Conservation (phyloP, 1,284 basidiomycete species). For the Sporisorium exsertum region DNA sequence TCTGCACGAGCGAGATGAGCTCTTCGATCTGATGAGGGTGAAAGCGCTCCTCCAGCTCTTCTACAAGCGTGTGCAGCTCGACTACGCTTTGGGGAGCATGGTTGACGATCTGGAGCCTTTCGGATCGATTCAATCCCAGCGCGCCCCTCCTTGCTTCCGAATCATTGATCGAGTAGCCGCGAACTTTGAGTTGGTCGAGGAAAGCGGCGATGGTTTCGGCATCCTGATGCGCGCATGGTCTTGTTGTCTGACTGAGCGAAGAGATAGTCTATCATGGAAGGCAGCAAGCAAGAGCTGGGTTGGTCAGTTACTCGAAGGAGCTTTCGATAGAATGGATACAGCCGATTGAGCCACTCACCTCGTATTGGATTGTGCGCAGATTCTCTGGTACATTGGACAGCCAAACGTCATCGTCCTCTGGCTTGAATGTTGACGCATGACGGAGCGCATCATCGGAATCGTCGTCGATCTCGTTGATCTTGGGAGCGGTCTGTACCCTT, state of each 20-base stretch:
- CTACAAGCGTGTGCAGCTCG: conserved; percentile 90
- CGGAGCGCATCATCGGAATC: conserved; percentile 4
- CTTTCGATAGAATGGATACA: no score
- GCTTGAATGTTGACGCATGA: conserved; percentile 7
- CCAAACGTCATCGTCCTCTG: conserved; percentile 44
- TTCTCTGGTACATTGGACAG: conserved; percentile 74
- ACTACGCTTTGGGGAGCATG: conserved; percentile 83
- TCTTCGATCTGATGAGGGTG: conserved; percentile 76
- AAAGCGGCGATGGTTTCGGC: conserved; percentile 77
- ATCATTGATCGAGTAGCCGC: conserved; percentile 50
- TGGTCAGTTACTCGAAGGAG: background rate
- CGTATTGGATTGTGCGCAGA: conserved; percentile 85
- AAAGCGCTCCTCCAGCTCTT: conserved; percentile 86
- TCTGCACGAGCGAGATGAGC: conserved; percentile 76
- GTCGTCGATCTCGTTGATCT: conserved; percentile 71
- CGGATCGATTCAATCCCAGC: conserved; percentile 84
- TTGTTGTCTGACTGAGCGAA: conserved; percentile 80
- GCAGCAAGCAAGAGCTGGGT: background rate
- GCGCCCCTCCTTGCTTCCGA: conserved; percentile 42
- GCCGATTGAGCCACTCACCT: conserved; percentile 74
- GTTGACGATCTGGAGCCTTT: conserved; percentile 91
- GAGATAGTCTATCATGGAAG: conserved; percentile 77
- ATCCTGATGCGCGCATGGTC: conserved; percentile 79
- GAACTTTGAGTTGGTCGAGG: conserved; percentile 74
- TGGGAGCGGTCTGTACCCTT: conserved; percentile 66